These are phyloP conservation scores for Spizellomyces punctatus DNA, from an alignment of 192 early-diverging fungal genomes.

Conservation along the genomic window DNA sequence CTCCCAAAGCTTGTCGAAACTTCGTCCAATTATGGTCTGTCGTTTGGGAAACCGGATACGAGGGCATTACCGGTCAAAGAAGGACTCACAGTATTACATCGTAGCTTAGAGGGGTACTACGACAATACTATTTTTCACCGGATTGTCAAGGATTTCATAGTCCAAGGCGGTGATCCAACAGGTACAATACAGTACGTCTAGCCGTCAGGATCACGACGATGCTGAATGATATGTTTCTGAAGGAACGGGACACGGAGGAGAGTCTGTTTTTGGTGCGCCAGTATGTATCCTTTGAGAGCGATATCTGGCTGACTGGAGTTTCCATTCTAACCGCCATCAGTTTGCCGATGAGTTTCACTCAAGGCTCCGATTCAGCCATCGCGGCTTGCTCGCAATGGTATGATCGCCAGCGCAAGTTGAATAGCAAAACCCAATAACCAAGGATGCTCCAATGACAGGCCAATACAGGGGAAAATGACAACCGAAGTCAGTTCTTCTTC, in stretches of 20 bases:
- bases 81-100: neutral
- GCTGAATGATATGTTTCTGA: neutral
- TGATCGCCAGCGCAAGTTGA: neutral
- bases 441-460: constrained; percentile 42
- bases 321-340: neutral
- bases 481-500: constrained; percentile 94
- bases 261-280: constrained; percentile 80
- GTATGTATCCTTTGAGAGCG: neutral
- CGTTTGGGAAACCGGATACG: neutral
- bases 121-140: constrained; percentile 89
- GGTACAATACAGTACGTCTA: constrained; percentile 65
- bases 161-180: constrained; percentile 94
- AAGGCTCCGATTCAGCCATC: constrained; percentile 81
- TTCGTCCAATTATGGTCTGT: constrained; percentile 83
- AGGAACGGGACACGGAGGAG: constrained; percentile 74
- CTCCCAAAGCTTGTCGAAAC: constrained; percentile 90
- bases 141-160: constrained; percentile 85
- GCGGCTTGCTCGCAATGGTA: constrained; percentile 84
- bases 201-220: neutral
- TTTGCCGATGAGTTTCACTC: constrained; percentile 94
- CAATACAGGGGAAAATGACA: constrained; percentile 77
- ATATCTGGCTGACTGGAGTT: neutral
- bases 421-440: too few species aligned
- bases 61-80: neutral
- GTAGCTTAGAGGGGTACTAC: constrained; percentile 84